Base-by-base conservation (phyloP, 1,284 basidiomycete genomes). In the Irpex sp. region DNA sequence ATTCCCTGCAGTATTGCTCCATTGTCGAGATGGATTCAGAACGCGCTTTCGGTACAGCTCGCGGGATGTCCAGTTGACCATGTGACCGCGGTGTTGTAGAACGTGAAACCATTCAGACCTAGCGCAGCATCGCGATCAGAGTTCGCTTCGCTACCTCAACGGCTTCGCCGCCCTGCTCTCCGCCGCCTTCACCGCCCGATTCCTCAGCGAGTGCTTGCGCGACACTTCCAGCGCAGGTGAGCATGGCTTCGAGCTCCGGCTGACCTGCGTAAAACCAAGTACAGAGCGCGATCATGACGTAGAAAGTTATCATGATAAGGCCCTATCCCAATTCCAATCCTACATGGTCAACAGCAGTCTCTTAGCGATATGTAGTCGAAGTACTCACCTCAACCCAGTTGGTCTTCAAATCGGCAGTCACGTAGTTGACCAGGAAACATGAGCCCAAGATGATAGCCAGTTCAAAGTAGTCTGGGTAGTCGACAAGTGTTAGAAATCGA, bases 341-440 rank as follows among this genome's bases (percentile, higher is more conserved):
- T 26, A 26, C 26, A 26, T 26, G 26, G 40, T 44, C 31, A 60
- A 31, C 15, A 54, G 40, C 3, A 2, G 3, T 4, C 26, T 4
- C 2, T 3, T 26, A 26, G 26, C 3, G 26, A 4, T 26, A 26
- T 26, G 4, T 26, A 4, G 3, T 26, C 26, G n/a, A 26, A 26
- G 26, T 26, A 26, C 64, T 5, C 37, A 66, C 73, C 69, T 79
- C 77, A 1, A 81, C 82, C 85, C 86, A 88, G 70, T 89, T 89
- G 0, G 87, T 89, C 74, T 88, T 88, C 5, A 84, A 77, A 70
- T 89, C 87, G 0, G 85, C 83, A 1, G 87, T 89, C 49, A 89
- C 84, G 69, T 88, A 88, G 74, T 88, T 91, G 56, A 89, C 88
- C 49, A 90, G 76, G 77, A 90, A 89, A 68, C 84, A 86, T 0